Base-by-base conservation (phyloP, 2,329 filamentous ascomycete genomes). In the Fusarium lateritium region DNA sequence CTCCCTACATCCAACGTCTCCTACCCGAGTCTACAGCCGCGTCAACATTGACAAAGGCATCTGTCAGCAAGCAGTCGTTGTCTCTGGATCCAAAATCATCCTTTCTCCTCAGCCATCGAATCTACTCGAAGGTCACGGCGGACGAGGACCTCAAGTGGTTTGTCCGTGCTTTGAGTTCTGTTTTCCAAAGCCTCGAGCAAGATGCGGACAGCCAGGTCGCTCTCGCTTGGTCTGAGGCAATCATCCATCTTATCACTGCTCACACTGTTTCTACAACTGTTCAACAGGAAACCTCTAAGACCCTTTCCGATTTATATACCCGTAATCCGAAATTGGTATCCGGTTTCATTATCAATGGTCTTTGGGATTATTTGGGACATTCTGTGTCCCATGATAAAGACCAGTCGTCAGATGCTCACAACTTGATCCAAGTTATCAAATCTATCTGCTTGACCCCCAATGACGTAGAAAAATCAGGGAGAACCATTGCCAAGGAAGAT, bases 101-200 rank as follows among this genome's bases (percentile, higher is more conserved):
- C 0, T 96, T 97, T 77, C 83, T 98, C 21, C 84, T 98, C 7
- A 97, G 93, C 74, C 87, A 92, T 34, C 91, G 92, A 65, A 88
- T 97, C 7, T 98, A 96, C 79, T 90, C 91, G 38, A 98, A 97
- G 76, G 75, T 97, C 24, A 85, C 86, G 3, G 81, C 84, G 1
- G 89, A 91, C 57, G 92, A 94, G 54, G 96, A 99, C 73, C 83
- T 94, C 21, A 84, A 83, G 55, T 98, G 96, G 93, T 86, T 93
- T 52, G 83, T 90, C 42, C 88, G 89, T 68, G 91, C 94, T 31
- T 82, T 98, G 49, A 82, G 86, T 17, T 86, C 89, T 26, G 81
- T 91, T 17, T 86, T 89, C 17, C 77, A 83, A 17, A 82, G 84
- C 19, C 77, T 94, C 5, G 80, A 82, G 14, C 82, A 86, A 28